phyloP scores from a whole-genome alignment of 2,329 filamentous ascomycete genomes.

The Sporothrix pallida region DNA sequence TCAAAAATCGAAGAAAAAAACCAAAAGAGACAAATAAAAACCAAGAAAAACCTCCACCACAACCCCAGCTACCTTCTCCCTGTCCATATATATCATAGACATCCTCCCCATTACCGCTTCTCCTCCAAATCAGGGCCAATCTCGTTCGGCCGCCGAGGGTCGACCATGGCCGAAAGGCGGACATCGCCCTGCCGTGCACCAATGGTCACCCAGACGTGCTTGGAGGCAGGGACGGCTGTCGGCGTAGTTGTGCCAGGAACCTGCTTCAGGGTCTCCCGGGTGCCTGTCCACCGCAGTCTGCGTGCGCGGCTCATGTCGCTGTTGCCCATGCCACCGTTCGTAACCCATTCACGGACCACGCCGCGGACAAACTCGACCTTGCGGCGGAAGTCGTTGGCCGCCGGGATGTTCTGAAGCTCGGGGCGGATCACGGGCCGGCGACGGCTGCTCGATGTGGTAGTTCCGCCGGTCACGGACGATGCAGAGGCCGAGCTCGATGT shows the following conservation, averaged over 20 bases:
- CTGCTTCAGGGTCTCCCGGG: conserved; percentile 58
- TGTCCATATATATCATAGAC: not conserved
- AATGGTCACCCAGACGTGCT: conserved; percentile 72
- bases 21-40: not conserved
- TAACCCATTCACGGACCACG: conserved; percentile 73
- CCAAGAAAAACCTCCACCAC: not conserved
- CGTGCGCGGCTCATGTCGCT: conserved; percentile 62
- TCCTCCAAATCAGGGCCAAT: conserved; percentile 62
- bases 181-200: conserved; percentile 67
- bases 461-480: conserved; percentile 45
- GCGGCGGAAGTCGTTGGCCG: conserved; percentile 72
- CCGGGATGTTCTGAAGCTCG: conserved; percentile 67
- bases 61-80: not conserved
- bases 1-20: conserved; percentile 4
- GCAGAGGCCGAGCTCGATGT: conserved; percentile 17
- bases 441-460: conserved; percentile 48
- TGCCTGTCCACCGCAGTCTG: conserved; percentile 64
- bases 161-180: conserved; percentile 60
- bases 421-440: conserved; percentile 66
- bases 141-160: conserved; percentile 59
- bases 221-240: conserved; percentile 47
- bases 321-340: conserved; percentile 72
- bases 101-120: conserved; percentile 42
- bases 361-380: conserved; percentile 76
- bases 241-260: conserved; percentile 50